Base-by-base conservation (phyloP, 306 rosid genomes). In the Cicer chorassanicum region DNA sequence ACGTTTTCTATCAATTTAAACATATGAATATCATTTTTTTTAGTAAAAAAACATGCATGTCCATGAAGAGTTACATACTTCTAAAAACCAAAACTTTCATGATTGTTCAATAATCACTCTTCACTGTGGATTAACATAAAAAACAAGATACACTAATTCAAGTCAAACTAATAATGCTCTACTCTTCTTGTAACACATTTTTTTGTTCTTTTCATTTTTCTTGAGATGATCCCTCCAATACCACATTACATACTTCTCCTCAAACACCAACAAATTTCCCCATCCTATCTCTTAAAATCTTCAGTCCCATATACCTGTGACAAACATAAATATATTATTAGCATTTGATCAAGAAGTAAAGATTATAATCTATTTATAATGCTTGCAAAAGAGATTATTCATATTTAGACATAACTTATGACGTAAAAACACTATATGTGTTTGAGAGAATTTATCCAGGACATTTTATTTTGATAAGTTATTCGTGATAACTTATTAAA, bases 271-370 rank as follows among this genome's bases (percentile, higher is more conserved):
- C 86, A 69, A 82, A 77, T 41, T 84, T 79, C 80, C 87, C 86
- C 82, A 87, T 60, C 83, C 96, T 91, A 1, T 87, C 82, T 84
- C 88, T 82, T 82, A 85, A 79, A 79, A 93, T 91, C 88, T 91
- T 89, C 84, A 84, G 54, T 68, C 97, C 98, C 97, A 89, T 88
- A 84, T 93, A 93, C 94, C 98, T 93, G 87, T 81, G 51, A 79
- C 65, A 76, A 61, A 73, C 74, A 65, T 8, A 73, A 9, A 50
- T 44, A 62, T 69, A 75, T 42, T 6, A 74, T 56, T 45, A 40
- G 9, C 70, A 60, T 9, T 53, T 29, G 36, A 29, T 29, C 29
- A 68, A 38, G 24, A 41, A 51, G 49, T 57, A 0, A 9, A 24
- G 16, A 41, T 60, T 38, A 76, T 13, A 63, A 41, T 40, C 8